Evolutionary conservation across 106 monocot species (phyloP).

Genomic region (Acorus gramineus): DNA sequence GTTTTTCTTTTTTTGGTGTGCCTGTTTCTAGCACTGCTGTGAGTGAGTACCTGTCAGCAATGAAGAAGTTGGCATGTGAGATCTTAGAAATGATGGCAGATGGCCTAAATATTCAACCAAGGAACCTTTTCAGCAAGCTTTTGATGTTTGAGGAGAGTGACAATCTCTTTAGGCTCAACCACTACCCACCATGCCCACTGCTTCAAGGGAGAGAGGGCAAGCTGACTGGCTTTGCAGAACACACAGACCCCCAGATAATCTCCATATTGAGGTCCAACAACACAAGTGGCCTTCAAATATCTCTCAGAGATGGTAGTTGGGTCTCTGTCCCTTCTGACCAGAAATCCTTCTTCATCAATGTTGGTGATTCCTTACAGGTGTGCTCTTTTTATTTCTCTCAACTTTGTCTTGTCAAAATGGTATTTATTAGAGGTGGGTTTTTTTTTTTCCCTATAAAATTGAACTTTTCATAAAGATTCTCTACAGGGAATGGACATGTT

Average conservation of each 20-base stretch:
- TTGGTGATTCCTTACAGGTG: constrained; percentile 16
- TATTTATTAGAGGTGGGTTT: no score
- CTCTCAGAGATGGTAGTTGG: constrained; percentile 14
- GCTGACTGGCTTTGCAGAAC: constrained; percentile 51
- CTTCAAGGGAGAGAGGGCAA: constrained; percentile 20
- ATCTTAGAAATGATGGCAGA: constrained; percentile 65
- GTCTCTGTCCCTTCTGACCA: constrained; percentile 13
- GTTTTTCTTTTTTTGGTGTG: neutral
- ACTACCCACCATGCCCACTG: constrained; percentile 62
- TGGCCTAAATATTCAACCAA: constrained; percentile 33
- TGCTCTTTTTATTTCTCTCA: neutral
- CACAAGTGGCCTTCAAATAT: constrained; percentile 12
- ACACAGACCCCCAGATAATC: constrained; percentile 18
- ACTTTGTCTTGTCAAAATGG: no score
- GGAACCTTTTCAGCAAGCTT: constrained; percentile 41
- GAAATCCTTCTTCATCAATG: constrained; percentile 13
- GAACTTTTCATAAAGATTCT: no score
- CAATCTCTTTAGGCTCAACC: constrained; percentile 54
- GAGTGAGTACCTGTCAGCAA: constrained; percentile 41
- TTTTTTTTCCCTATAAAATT: no score
- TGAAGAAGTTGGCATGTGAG: constrained; percentile 40
- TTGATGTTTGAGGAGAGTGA: constrained; percentile 51
- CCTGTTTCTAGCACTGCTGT: constrained; percentile 38
- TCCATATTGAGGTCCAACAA: constrained; percentile 12
- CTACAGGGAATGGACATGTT: no score